phyloP scores from a whole-genome alignment of 2,329 filamentous ascomycete genomes.

The Nannizziopsis barbatae region DNA sequence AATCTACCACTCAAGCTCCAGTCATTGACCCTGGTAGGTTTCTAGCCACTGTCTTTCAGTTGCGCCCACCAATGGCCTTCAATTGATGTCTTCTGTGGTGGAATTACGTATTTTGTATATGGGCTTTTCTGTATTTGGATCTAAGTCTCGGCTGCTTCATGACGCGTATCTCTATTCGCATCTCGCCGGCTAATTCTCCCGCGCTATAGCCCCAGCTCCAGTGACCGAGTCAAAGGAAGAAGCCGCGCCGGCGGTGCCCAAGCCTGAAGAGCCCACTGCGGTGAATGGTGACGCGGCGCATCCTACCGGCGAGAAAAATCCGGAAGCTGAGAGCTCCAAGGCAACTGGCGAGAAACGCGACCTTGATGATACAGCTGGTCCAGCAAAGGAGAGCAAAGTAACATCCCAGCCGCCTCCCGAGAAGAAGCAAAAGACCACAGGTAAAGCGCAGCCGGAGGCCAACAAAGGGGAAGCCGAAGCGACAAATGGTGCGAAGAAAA shows the following conservation, averaged over 20 bases:
- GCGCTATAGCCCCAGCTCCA: not conserved
- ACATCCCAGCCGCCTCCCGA: slow-evolving; percentile 17
- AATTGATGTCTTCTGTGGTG: no score
- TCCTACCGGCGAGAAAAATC: not conserved
- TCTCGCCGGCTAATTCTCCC: not conserved
- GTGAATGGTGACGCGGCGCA: slow-evolving; percentile 4
- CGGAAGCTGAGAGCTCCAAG: slow-evolving; percentile 1
- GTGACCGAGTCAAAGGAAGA: not conserved
- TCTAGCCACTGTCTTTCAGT: not conserved
- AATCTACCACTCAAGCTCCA: not conserved
- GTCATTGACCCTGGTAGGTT: slow-evolving; percentile 3
- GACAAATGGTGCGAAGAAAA: slow-evolving; percentile 24
- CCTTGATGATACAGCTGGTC: slow-evolving; percentile 11
- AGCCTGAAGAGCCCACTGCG: not conserved
- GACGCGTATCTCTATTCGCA: not conserved
- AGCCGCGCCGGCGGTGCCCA: not conserved
- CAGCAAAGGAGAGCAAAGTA: slow-evolving; percentile 7
- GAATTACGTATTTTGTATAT: no score
- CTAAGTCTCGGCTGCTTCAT: no score
- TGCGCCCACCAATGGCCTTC: no score
- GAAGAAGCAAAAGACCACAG: slow-evolving; percentile 29
- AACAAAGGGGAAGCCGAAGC: not conserved
- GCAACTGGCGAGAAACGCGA: slow-evolving; percentile 21
- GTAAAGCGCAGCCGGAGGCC: slow-evolving; percentile 15
- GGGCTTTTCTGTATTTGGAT: no score